Base-by-base conservation (phyloP, 1,284 basidiomycete genomes). In the Puccinia triticina region DNA sequence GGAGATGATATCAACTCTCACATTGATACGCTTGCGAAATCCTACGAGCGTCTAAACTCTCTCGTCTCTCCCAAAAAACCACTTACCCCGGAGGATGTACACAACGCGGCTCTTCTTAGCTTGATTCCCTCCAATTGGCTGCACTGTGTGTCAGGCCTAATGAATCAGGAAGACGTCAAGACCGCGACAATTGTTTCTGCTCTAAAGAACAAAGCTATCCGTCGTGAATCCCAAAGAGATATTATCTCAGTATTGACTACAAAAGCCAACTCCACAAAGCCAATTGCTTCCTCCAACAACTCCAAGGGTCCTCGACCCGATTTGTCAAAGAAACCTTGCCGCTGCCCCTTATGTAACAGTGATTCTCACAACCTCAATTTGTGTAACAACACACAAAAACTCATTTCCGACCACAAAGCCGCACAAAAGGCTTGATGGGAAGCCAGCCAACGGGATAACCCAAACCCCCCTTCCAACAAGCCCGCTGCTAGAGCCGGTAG, bases 61-160 rank as follows among this genome's bases (percentile, higher is more conserved):
- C 48, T 74, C 3, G 23, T 74, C 18, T 26, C 72, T 34, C 11
- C 40, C 18, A 10, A 11, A 5, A 74, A 74, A 2, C 72, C 72
- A 8, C 72, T 74, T 29, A 74, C 72, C 14, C 4, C 48, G 3
- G 72, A 74, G 10, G 34, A 74, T 16, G 48, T 74, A 16, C 48
- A 74, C 48, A 29, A 7, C 23, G 32, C 72, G 3, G 72, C 46
- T 23, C 48, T 74, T 2, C n/a, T 74, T n/a, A 74, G 7, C 23
- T 74, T 48, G n/a, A 10, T 74, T 14, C 72, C 72, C 10, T 5
- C 2, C 48, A 32, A 74, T 29, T 74, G 72, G 72, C 10, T 74
- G 7, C n/a, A 21, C 8, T 74, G 72, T 29, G 32, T 74, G 4
- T 74, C 48, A 3, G 40, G 40, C 23, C 72, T 74, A 16, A 26